These are phyloP conservation scores for Pseudovirgaria hyperparasitica DNA, from an alignment of 2,329 filamentous ascomycete genomes.

Conservation along the genomic window DNA sequence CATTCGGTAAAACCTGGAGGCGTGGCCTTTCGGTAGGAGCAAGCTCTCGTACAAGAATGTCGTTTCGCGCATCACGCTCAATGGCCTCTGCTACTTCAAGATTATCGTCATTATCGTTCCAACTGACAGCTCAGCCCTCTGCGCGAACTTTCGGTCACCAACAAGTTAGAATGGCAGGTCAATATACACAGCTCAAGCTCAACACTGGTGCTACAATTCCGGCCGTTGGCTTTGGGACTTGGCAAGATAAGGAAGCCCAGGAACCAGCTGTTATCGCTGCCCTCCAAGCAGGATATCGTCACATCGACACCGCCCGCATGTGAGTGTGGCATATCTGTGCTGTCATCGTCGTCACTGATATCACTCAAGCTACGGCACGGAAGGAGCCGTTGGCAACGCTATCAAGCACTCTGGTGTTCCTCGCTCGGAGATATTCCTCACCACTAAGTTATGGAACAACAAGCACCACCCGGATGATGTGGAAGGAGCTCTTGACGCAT, in stretches of 20 bases:
- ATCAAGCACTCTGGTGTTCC: slow-evolving; percentile 45
- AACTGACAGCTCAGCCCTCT: too few species aligned
- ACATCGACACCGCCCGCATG: slow-evolving; percentile 3
- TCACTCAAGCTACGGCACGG: slow-evolving; percentile 35
- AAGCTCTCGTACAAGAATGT: too few species aligned
- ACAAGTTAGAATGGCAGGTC: slow-evolving; percentile 18
- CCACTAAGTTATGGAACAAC: slow-evolving; percentile 57
- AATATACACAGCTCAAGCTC: slow-evolving; percentile 35
- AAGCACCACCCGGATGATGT: slow-evolving; percentile 33
- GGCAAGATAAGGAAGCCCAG: slow-evolving; percentile 3
- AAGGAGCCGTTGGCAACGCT: slow-evolving; percentile 51
- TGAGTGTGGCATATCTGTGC: background rate
- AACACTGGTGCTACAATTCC: slow-evolving; percentile 67
- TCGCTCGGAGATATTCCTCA: slow-evolving; percentile 47
- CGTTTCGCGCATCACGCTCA: too few species aligned
- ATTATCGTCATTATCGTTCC: too few species aligned
- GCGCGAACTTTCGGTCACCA: too few species aligned
- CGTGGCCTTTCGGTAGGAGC: too few species aligned
- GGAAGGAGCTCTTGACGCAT: slow-evolving; percentile 28
- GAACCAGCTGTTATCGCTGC: slow-evolving; percentile 14
- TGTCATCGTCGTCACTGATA: background rate
- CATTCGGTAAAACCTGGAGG: too few species aligned
- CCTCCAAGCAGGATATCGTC: slow-evolving; percentile 4
- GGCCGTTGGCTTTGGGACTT: slow-evolving; percentile 55
- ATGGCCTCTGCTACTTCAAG: too few species aligned